Base-by-base conservation (phyloP, 148 eudicot genomes). In the Suaeda aralocaspica region DNA sequence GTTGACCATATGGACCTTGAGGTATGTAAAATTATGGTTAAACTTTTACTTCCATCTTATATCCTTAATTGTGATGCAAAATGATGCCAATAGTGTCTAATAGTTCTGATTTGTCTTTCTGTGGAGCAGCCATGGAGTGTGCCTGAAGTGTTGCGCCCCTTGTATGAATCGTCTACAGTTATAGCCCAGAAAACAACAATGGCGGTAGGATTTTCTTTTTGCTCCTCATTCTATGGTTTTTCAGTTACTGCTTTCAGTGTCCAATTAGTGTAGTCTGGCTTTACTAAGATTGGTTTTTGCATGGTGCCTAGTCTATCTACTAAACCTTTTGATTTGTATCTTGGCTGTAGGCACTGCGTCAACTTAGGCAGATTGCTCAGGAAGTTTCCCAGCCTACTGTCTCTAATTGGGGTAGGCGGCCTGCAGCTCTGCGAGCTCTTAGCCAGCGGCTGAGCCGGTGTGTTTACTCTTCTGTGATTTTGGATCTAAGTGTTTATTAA, bases 1-100 rank as follows among this genome's bases (percentile, higher is more conserved):
- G 95, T 89, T 64, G 90, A 89, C 79, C 95, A 89, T 79, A 68
- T 89, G 85, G 87, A 87, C 74, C 80, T 89, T 77, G 95, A 89
- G 89, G 95, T 89, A 31, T 42, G 33, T 4, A 7, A 45, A 58
- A 42, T 31, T 22, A n/a, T n/a, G n/a, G n/a, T n/a, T n/a, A n/a
- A n/a, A n/a, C n/a, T n/a, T n/a, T n/a, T n/a, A n/a, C 19, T 39
- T 12, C 6, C 25, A 19, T 10, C 9, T 65, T 53, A 15, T 16
- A 50, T 26, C 30, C 63, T 15, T 57, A 12, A 33, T 19, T 59
- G 62, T 26, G 46, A 68, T 61, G 15, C 22, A 26, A 13, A 26
- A 11, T 60, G 33, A 64, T 21, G 4, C 30, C 63, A 41, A 68
- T 41, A 22, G 56, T 74, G 10, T 46, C 66, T 57, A 31, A 76